Percentiles rank a stretch among this genome's conserved stretches.
These are phyloP conservation scores for Aspergillus fumigatiaffinis DNA, from an alignment of 2,329 filamentous ascomycete genomes.

Conservation along the genomic window DNA sequence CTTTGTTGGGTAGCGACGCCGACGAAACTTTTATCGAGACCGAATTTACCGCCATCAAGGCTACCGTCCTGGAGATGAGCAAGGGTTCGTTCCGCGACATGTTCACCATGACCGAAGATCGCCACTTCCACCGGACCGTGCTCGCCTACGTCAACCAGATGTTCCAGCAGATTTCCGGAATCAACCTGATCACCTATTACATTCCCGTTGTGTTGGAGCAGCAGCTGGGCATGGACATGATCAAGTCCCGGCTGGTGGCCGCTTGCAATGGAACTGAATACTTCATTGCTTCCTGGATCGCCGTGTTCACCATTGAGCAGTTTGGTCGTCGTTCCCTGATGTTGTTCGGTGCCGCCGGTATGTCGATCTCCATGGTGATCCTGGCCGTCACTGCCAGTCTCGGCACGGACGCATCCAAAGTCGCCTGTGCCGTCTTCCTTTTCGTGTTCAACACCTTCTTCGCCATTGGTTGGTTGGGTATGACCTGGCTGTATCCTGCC, in stretches of 20 bases:
- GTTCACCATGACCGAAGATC: conserved; percentile 56
- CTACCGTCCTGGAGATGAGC: conserved; percentile 49
- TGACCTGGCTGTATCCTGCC: conserved; percentile 54
- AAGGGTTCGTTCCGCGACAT: conserved; percentile 53
- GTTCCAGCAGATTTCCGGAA: conserved; percentile 49
- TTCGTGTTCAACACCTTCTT: conserved; percentile 68
- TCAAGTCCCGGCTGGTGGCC: conserved; percentile 49
- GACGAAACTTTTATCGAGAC: conserved; percentile 44
- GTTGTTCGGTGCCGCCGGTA: conserved; percentile 64
- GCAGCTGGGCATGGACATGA: conserved; percentile 37
- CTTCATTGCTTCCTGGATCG: conserved; percentile 49
- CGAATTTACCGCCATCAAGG: conserved; percentile 52
- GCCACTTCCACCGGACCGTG: conserved; percentile 53
- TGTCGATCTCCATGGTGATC: conserved; percentile 64
- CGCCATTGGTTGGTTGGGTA: conserved; percentile 60
- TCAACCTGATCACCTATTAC: conserved; percentile 46
- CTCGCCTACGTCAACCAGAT: conserved; percentile 57
- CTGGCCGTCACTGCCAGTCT: conserved; percentile 34
- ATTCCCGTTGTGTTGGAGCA: conserved; percentile 42
- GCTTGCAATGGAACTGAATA: conserved; percentile 53
- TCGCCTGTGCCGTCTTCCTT: conserved; percentile 38
- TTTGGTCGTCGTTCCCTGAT: conserved; percentile 63
- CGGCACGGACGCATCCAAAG: conserved; percentile 17
- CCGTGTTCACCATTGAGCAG: conserved; percentile 49
- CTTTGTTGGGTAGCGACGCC: conserved; percentile 45